Percentiles rank a stretch among this genome's conserved stretches.
Conservation (phyloP, 2,329 filamentous ascomycete species). For the Calycina herbarum region DNA sequence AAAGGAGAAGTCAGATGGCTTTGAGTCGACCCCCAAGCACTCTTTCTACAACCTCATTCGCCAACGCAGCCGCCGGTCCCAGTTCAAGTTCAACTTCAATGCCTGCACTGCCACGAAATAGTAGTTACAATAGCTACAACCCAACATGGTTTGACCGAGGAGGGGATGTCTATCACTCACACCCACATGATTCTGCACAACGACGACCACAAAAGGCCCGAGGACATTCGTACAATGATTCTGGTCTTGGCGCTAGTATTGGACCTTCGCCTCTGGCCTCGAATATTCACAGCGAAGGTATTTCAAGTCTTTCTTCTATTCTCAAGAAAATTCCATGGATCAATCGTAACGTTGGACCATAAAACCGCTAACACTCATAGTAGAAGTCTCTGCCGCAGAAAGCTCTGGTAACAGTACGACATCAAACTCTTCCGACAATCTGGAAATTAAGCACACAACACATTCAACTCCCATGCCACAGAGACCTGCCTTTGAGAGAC, state of each 20-base stretch:
- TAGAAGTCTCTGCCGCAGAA: conserved; percentile 31
- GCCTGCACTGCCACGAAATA: conserved; percentile 27
- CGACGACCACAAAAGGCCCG: conserved; percentile 21
- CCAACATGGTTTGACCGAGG: conserved; percentile 33
- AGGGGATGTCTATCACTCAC: conserved; percentile 22
- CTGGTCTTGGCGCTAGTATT: conserved; percentile 30
- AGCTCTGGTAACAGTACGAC: conserved; percentile 31
- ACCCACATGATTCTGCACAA: conserved; percentile 18
- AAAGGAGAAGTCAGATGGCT: conserved; percentile 33
- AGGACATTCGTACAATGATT: conserved; percentile 33
- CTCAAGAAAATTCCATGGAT: not conserved
- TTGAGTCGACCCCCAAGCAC: conserved; percentile 30
- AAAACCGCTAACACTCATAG: conserved; percentile 17
- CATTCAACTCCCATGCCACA: conserved; percentile 10
- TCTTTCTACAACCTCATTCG: conserved; percentile 27
- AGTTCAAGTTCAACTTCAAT: conserved; percentile 19
- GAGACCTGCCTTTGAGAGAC: conserved; percentile 9
- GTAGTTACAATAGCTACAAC: conserved; percentile 33
- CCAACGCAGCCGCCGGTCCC: conserved; percentile 21
- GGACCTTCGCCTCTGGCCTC: conserved; percentile 33
- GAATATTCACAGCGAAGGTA: conserved; percentile 34
- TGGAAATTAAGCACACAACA: conserved; percentile 26
- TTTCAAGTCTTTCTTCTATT: not conserved
- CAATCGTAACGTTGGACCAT: not conserved
- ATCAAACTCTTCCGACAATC: conserved; percentile 31